Percentiles rank a stretch among this genome's conserved stretches.
Conservation (phyloP, 305 asterid species). For the Fraxinus velutina region DNA sequence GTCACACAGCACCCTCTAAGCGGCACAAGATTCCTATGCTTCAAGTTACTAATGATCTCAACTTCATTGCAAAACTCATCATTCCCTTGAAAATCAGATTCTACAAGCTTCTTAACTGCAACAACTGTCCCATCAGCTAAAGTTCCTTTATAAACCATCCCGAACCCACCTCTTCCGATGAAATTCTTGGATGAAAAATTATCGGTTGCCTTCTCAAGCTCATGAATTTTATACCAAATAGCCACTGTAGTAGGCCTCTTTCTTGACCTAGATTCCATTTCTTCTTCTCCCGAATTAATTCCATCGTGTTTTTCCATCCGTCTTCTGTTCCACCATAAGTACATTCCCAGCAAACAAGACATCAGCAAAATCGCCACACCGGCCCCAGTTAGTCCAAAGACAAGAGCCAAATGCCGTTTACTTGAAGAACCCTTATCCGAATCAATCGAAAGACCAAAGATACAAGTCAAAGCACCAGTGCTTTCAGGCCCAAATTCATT, state of each 20-base stretch:
- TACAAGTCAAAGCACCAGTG: slow-evolving; percentile 56
- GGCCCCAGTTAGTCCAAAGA: slow-evolving; percentile 35
- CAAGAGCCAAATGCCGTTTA: slow-evolving; percentile 30
- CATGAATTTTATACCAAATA: slow-evolving; percentile 66
- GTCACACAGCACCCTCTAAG: slow-evolving; percentile 81
- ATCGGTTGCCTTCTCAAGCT: slow-evolving; percentile 70
- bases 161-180: slow-evolving; percentile 87
- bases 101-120: slow-evolving; percentile 69
- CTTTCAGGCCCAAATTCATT: slow-evolving; percentile 72
- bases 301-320: slow-evolving; percentile 27
- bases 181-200: slow-evolving; percentile 61
- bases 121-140: slow-evolving; percentile 61
- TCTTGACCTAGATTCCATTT: slow-evolving; percentile 44
- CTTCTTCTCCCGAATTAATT: slow-evolving; percentile 34
- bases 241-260: slow-evolving; percentile 65
- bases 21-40: slow-evolving; percentile 79
- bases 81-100: slow-evolving; percentile 66
- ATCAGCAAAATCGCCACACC: slow-evolving; percentile 40
- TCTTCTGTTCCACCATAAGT: slow-evolving; percentile 58
- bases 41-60: slow-evolving; percentile 82
- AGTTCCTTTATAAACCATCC: slow-evolving; percentile 27
- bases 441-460: slow-evolving; percentile 50
- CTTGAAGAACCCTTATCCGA: slow-evolving; percentile 24
- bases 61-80: slow-evolving; percentile 85
- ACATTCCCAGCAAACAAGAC: slow-evolving; percentile 50